phyloP scores from a whole-genome alignment of 768 basidiomycete species.

The Hygrocybe punicea region DNA sequence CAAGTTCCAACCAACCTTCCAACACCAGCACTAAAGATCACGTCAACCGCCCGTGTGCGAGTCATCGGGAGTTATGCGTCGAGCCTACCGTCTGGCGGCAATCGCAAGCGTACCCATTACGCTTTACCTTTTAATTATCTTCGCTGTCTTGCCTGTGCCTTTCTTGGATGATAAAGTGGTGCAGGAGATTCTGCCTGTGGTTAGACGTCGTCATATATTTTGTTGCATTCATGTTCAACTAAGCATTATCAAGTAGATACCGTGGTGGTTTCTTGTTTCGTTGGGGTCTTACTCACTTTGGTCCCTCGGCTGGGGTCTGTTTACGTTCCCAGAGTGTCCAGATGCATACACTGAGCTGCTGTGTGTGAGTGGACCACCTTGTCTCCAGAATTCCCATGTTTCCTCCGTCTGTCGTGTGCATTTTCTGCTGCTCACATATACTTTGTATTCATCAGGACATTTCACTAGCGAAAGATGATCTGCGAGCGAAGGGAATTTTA shows the following conservation, averaged over 20 bases:
- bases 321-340: slow-evolving; percentile 72
- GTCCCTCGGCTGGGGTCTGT: slow-evolving; percentile 72
- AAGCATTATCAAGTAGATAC: slow-evolving; percentile 53
- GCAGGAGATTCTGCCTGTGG: slow-evolving; percentile 56
- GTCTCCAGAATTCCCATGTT: too few species aligned
- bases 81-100: slow-evolving; percentile 53
- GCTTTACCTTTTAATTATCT: slow-evolving; percentile 56
- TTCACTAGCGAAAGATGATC: slow-evolving; percentile 47
- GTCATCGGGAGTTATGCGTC: slow-evolving; percentile 46
- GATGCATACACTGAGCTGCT: slow-evolving; percentile 74
- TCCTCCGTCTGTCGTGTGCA: slow-evolving; percentile 3
- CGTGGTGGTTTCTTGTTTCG: slow-evolving; percentile 78
- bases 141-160: slow-evolving; percentile 54
- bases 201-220: slow-evolving; percentile 33
- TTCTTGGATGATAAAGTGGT: slow-evolving; percentile 46
- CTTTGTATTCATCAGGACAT: too few species aligned
- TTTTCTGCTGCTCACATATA: background rate
- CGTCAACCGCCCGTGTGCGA: too few species aligned
- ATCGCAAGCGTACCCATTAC: slow-evolving; percentile 41
- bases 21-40: too few species aligned
- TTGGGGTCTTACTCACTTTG: slow-evolving; percentile 79
- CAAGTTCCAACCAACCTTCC: too few species aligned
- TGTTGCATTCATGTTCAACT: background rate
- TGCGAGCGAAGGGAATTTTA: slow-evolving; percentile 56
- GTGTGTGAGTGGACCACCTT: slow-evolving; percentile 40